Base-by-base conservation (phyloP, 1,284 basidiomycete species). In the Dichomitus squalens region DNA sequence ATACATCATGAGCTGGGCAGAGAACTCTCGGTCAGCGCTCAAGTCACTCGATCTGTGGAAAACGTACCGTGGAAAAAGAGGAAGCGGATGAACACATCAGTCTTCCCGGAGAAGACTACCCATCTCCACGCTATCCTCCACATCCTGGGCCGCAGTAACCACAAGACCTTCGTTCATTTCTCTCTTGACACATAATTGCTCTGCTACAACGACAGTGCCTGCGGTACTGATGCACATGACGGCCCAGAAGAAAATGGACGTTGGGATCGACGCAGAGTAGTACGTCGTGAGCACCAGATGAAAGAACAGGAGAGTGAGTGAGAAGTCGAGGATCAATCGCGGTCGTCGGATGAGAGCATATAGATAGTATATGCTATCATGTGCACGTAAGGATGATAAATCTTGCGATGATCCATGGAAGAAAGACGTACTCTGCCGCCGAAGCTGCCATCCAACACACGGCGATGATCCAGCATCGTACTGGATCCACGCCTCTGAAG, bases 311-410 rank as follows among this genome's bases (percentile, higher is more conserved):
- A 98, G 85, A 0, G 97, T 98, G 55, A 96, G 73, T 7, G 91
- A 81, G 75, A 98, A 98, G 76, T 99, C 96, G 64, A 99, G 87
- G 68, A 99, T 91, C 67, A 97, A 84, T 5, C 95, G 93, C 41
- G 97, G 96, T 35, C 93, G 82, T 39, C 95, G 87, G 71, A 99
- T 82, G 64, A 99, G 80, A 64, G 84, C 82, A 73, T 94, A 98
- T 3, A 99, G 79, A 64, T 90, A 93, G 65, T 88, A 88, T 57
- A 96, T 88, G 75, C 95, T 98, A 69, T 44, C 61, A 48, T 12
- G 58, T 58, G 58, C 21, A 33, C 12, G 20, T 8, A 57, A 29
- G 54, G 44, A 50, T 46, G 33, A 38, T 16, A n/a, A 39, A 23
- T 27, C 2, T 21, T 18, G 31, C 8, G 23, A 8, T 2, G 7